These are phyloP conservation scores for Cryptosporidium andersoni DNA, from an alignment of 169 alveolate species.

Conservation along the genomic window DNA sequence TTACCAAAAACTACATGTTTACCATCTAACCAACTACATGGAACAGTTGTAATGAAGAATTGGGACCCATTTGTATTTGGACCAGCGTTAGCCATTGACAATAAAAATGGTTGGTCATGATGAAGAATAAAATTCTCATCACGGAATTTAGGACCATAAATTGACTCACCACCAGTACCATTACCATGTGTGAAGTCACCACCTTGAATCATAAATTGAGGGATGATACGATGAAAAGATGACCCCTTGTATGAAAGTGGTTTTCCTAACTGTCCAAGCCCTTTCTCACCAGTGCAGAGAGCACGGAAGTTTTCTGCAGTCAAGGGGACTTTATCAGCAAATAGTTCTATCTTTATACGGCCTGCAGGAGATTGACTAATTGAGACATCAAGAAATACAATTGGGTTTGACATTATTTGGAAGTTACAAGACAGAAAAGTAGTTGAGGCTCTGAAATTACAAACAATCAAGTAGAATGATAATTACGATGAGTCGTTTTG, in stretches of 20 bases:
- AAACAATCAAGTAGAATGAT: too few species aligned
- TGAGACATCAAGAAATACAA: slow-evolving; percentile 78
- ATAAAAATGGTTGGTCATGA: slow-evolving; percentile 93
- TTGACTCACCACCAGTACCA: slow-evolving; percentile 91
- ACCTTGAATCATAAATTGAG: slow-evolving; percentile 88
- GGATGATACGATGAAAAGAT: slow-evolving; percentile 85
- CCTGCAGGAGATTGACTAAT: slow-evolving; percentile 85
- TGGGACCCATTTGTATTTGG: slow-evolving; percentile 98
- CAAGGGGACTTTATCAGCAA: slow-evolving; percentile 87
- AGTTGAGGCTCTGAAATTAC: too few species aligned
- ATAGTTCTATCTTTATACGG: slow-evolving; percentile 91
- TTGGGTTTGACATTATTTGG: slow-evolving; percentile 55
- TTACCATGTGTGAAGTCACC: slow-evolving; percentile 87
- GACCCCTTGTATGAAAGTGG: slow-evolving; percentile 89
- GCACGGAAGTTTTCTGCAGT: slow-evolving; percentile 89
- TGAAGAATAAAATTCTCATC: slow-evolving; percentile 81
- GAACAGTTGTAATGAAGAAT: slow-evolving; percentile 93
- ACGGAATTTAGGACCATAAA: slow-evolving; percentile 86
- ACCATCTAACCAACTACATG: slow-evolving; percentile 95
- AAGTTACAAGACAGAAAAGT: too few species aligned
- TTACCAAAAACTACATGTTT: slow-evolving; percentile 97
- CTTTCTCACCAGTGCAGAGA: slow-evolving; percentile 88
- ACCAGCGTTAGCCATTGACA: slow-evolving; percentile 98
- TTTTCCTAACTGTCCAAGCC: slow-evolving; percentile 85
- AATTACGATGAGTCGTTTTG: too few species aligned